phyloP scores from a whole-genome alignment of 2,329 filamentous ascomycete species.

The Stachybotrys echinatus region DNA sequence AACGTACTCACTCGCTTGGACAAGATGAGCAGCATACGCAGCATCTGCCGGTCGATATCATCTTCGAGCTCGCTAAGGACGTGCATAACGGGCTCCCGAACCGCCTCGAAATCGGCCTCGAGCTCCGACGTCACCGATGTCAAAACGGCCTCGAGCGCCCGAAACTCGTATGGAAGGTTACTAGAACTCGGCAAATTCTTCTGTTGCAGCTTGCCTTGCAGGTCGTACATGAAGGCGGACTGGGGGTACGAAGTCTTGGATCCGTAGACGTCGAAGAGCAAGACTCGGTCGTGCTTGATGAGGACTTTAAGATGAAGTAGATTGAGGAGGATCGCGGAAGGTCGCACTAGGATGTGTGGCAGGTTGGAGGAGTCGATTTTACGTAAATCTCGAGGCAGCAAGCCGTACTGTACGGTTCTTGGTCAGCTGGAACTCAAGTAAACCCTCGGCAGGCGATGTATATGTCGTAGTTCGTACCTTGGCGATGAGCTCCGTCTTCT shows the following conservation, averaged over 20 bases:
- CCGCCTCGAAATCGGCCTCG: conserved; percentile 90
- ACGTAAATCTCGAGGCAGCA: conserved; percentile 87
- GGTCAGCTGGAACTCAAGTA: conserved; percentile 7
- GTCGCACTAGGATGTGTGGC: conserved; percentile 90
- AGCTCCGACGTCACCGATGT: conserved; percentile 89
- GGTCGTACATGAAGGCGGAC: conserved; percentile 94
- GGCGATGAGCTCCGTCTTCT: conserved; percentile 94
- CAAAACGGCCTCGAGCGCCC: conserved; percentile 88
- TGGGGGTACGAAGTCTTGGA: conserved; percentile 93
- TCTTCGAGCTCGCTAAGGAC: conserved; percentile 89
- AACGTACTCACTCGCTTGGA: conserved; percentile 96
- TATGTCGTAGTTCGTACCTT: conserved; percentile 51
- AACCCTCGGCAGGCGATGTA: neutral
- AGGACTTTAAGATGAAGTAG: conserved; percentile 92
- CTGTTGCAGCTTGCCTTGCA: conserved; percentile 87
- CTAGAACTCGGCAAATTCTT: conserved; percentile 56
- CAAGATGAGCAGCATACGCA: conserved; percentile 84
- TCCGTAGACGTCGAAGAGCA: conserved; percentile 95
- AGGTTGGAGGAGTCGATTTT: conserved; percentile 97
- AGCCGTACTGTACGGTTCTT: conserved; percentile 61
- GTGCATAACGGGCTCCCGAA: conserved; percentile 85
- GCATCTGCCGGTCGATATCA: conserved; percentile 91
- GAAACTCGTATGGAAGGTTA: conserved; percentile 87
- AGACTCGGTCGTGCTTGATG: conserved; percentile 89
- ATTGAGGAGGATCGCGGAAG: conserved; percentile 90